Conservation (phyloP, 805 yeast genomes). For the Candida nitratophila region DNA sequence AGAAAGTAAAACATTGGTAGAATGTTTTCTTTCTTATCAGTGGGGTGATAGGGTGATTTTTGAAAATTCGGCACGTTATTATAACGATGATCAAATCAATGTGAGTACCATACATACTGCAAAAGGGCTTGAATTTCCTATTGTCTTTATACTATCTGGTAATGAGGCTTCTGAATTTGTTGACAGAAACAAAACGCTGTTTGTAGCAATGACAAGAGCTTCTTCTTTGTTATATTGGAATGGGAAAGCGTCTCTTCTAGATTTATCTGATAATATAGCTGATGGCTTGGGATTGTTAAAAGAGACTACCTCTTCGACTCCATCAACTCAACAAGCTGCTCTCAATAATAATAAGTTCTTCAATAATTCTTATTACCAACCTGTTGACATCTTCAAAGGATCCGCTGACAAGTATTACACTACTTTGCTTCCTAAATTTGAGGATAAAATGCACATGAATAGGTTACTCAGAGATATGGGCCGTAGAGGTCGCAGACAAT, state of each 20-base stretch:
- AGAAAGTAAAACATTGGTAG: constrained; percentile 24
- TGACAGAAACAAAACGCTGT: constrained; percentile 38
- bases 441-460: constrained; percentile 5
- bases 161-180: constrained; percentile 11
- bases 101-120: constrained; percentile 68
- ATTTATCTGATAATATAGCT: too few species aligned
- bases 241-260: too few species aligned
- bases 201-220: constrained; percentile 67
- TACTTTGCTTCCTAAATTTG: constrained; percentile 6
- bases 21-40: constrained; percentile 33
- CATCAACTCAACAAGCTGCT: too few species aligned
- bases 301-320: too few species aligned
- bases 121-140: constrained; percentile 68
- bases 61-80: constrained; percentile 2
- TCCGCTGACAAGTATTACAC: too few species aligned
- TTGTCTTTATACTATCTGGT: constrained; percentile 44
- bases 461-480: constrained; percentile 11
- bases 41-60: too few species aligned
- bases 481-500: background rate
- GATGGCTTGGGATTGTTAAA: too few species aligned
- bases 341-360: too few species aligned
- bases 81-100: constrained; percentile 32
- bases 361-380: too few species aligned
- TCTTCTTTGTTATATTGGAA: constrained; percentile 35
- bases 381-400: too few species aligned